Evolutionary conservation across 495 filamentous ascomycete species (phyloP), one percentile per base, ranked within the genome.

Genomic region (Aspergillus heteromorphus): DNA sequence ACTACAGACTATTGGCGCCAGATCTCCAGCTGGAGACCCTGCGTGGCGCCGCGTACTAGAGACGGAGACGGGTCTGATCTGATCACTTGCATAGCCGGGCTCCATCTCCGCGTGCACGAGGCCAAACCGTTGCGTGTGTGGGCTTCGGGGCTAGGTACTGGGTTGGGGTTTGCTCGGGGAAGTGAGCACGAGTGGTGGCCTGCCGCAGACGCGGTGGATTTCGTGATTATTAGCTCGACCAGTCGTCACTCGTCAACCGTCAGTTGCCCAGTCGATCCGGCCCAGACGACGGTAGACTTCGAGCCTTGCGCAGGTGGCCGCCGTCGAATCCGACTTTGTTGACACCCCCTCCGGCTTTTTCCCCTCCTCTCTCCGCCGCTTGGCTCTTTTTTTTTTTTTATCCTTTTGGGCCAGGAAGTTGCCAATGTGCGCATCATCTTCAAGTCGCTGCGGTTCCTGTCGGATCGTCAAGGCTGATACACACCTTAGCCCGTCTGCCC

Each of bases 51-150:
- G 60, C 23, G 4, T 27, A 27, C 23, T 27, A 27, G 64, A n/a
- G n/a, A n/a, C n/a, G n/a, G 57, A 59, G 54, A 63, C 65, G 67
- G 65, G 63, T 64, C 60, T 62, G 56, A 70, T 64, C 60, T 62
- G 56, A 70, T 68, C 67, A 69, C 70, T 58, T 73, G 68, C 68
- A 71, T 73, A 70, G 53, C 67, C 68, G 70, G 27, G 63, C 60
- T 63, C 63, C 58, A 65, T 65, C 59, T 58, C 61, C 58, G 50
- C 53, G 54, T 30, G 56, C 57, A 54, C 58, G 54, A 65, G 56
- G 47, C 45, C 47, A 59, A 55, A 41, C 62, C 56, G 55, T 64
- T 64, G 53, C 50, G 53, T 31, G 43, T 54, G 61, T 65, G 59
- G 63, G 23, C 23, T 27, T 27, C 3, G 23, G 23, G 23, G 23